Conservation (phyloP, 2,329 filamentous ascomycete species). For the Aspergillus sp. region DNA sequence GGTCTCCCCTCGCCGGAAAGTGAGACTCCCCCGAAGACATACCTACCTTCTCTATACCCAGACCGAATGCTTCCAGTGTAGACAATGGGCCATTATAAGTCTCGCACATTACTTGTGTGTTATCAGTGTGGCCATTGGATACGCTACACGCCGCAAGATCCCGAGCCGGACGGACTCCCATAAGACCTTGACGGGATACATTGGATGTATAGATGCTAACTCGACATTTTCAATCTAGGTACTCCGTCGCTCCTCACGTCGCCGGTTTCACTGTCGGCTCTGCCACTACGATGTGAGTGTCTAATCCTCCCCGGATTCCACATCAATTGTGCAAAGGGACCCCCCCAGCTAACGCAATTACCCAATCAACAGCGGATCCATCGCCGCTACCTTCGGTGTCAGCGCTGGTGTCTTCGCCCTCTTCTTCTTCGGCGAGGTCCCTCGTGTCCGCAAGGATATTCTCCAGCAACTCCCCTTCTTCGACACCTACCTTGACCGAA, state of each 20-base stretch:
- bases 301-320: not conserved
- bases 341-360: not conserved
- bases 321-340: not conserved
- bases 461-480: slow-evolving; percentile 61
- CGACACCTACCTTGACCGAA: slow-evolving; percentile 56
- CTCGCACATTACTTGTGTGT: not conserved
- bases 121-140: not conserved
- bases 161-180: not conserved
- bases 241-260: slow-evolving; percentile 50
- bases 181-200: not conserved
- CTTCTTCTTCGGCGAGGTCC: slow-evolving; percentile 66
- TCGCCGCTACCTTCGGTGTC: slow-evolving; percentile 57
- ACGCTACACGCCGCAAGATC: not conserved
- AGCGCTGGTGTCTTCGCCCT: slow-evolving; percentile 59
- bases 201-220: slow-evolving; percentile 19
- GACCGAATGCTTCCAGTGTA: not conserved
- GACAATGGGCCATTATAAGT: not conserved
- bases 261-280: slow-evolving; percentile 49
- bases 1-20: slow-evolving; percentile 60
- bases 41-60: not conserved
- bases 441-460: slow-evolving; percentile 62
- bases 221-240: slow-evolving; percentile 37
- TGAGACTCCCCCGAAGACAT: slow-evolving; percentile 36
- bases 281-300: slow-evolving; percentile 48
- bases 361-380: slow-evolving; percentile 36